Base-by-base conservation (phyloP, 2,329 filamentous ascomycete species). In the Colletotrichum shisoi region DNA sequence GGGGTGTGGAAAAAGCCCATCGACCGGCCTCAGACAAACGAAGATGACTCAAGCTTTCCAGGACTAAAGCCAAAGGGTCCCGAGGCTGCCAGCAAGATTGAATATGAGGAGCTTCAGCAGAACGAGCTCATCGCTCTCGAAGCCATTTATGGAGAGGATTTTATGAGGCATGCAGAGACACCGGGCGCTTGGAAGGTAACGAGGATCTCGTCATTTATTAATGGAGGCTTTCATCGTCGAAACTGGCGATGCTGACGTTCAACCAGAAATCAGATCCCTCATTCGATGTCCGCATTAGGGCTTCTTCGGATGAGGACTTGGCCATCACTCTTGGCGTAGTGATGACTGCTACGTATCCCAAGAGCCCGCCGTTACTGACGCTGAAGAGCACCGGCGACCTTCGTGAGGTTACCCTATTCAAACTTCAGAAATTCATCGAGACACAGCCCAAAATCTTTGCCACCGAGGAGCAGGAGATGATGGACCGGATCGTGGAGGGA, bases 91-190 rank as follows among this genome's bases (percentile, higher is more conserved):
- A 74, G 79, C 57, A 85, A 81, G 71, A 84, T 85, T 17, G 82
- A 93, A 74, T 96, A 97, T 80, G 87, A 89, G 71, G 91, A 96
- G 79, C 88, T 91, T 40, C 95, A 98, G 79, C 84, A 91, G 73
- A 91, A 97, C 75, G 95, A 98, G 80, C 84, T 96, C 64, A 87
- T 95, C 75, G 94, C 89, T 51, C 83, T 98, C 67, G 85, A 91
- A 73, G 91, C 94, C 48, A 96, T 98, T 57, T 98, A 95, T 75
- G 90, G 89, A 71, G 92, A 96, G 67, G 94, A 97, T 75, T 97
- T 93, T 74, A 84, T 90, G 72, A 88, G 90, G 75, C 86, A 93
- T 73, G 87, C 90, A 73, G 85, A 86, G 57, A 86, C 86, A 67
- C 87, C 88, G 68, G 85, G 87, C 71, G 94, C 93, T 46, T 98